Base-by-base conservation (phyloP, 305 asterid genomes). In the Fraxinus baroniana region DNA sequence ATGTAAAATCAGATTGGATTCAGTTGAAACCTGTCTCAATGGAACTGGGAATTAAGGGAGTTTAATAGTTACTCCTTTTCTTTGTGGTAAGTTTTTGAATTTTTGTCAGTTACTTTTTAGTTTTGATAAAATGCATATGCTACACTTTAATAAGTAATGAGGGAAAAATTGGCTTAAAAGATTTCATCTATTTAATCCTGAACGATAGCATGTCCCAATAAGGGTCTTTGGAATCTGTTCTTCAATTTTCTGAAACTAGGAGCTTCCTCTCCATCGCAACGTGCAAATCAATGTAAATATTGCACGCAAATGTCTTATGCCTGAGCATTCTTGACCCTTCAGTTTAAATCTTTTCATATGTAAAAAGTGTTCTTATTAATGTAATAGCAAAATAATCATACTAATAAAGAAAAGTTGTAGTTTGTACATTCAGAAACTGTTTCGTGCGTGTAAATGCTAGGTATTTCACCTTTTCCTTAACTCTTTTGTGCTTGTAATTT, bases 401-500 rank as follows among this genome's bases (percentile, higher is more conserved):
- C 4, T 9, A 64, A 22, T 64, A 24, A 32, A 70, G 39, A 32
- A 66, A 66, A 24, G 35, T 66, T 70, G 39, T 2, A 70, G 24
- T 70, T 30, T 70, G 41, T 70, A 70, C 12, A 4, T 70, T 70
- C 15, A 1, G 41, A 22, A 30, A 28, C 76, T 70, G 64, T 49
- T 26, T 32, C 20, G 0, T 55, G 15, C n/a, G 0, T 32, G 39
- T 30, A 80, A 24, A 46, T 57, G 66, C 37, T 3, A 70, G 12
- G 18, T 24, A 33, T 81, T 74, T 82, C 8, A 12, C 33, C 37
- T 84, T 82, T 79, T 26, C 33, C 36, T 66, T 26, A 30, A 70
- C 1, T 80, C 57, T 49, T 57, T 57, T 30, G 80, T 52, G 72
- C 66, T 78, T 39, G 52, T 78, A 49, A 46, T 18, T 80, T 78